Percentiles rank a stretch among this genome's conserved stretches.
Conservation (phyloP, 352 stramenopile genomes). For the Pythium phragmitis region DNA sequence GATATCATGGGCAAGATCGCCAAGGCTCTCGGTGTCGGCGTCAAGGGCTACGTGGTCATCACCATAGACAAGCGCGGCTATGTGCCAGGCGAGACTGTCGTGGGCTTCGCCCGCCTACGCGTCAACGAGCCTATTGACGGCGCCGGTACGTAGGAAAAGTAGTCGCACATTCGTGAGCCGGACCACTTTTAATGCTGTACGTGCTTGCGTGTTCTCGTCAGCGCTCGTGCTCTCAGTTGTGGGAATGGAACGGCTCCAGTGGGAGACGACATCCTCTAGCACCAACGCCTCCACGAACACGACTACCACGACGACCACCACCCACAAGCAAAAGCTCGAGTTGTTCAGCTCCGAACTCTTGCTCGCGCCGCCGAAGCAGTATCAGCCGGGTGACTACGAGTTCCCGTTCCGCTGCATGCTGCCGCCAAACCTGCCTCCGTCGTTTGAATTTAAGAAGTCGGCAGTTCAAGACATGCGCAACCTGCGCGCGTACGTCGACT, state of each 20-base stretch:
- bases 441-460: conserved; percentile 12
- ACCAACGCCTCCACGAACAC: background rate
- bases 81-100: conserved; percentile 15
- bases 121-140: conserved; percentile 9
- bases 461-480: conserved; percentile 14
- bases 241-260: conserved; percentile 20
- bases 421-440: conserved; percentile 9
- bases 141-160: background rate
- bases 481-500: conserved; percentile 16
- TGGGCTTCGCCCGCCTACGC: conserved; percentile 3
- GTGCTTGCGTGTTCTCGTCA: background rate
- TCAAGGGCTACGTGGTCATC: conserved; percentile 19
- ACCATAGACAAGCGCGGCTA: conserved; percentile 16
- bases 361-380: conserved; percentile 11
- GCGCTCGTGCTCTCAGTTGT: conserved; percentile 13
- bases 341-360: conserved; percentile 15
- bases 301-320: conserved; percentile 9
- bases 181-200: too few species aligned
- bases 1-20: conserved; percentile 21
- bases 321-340: conserved; percentile 18
- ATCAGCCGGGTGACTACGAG: conserved; percentile 14
- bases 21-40: conserved; percentile 15
- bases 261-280: conserved; percentile 8
- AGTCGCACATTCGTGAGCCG: too few species aligned
- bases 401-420: conserved; percentile 20